Evolutionary conservation across 2,329 filamentous ascomycete genomes (phyloP).

Genomic region (Phymatotrichopsis omnivora): DNA sequence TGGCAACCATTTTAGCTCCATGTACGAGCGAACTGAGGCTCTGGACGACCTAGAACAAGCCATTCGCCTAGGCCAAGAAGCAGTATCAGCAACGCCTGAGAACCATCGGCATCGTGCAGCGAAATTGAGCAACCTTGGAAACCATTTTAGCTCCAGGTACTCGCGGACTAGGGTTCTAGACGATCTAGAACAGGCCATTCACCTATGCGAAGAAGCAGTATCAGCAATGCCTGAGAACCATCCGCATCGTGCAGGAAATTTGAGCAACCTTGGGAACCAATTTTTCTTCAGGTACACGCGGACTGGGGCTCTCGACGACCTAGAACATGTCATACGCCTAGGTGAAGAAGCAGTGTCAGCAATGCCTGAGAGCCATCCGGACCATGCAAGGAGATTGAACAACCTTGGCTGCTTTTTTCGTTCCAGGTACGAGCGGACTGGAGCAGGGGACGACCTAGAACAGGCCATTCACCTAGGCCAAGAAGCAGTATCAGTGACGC

Average conservation of each 20-base stretch:
- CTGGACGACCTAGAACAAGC: slow-evolving; percentile 13
- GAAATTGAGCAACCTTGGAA: background rate
- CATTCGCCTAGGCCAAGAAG: slow-evolving; percentile 8
- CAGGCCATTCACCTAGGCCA: background rate
- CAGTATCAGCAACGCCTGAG: background rate
- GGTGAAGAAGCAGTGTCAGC: background rate
- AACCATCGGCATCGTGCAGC: background rate
- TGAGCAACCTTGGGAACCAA: background rate
- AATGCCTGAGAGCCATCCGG: background rate
- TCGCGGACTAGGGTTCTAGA: background rate
- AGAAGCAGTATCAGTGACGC: slow-evolving; percentile 1
- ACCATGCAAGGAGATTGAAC: background rate
- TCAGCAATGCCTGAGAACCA: background rate
- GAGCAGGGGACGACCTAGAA: slow-evolving; percentile 2
- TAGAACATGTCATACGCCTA: slow-evolving; percentile 1
- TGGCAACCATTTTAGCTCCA: background rate
- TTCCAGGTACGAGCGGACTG: no score
- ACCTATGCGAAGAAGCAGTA: slow-evolving; percentile 1
- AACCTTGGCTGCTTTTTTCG: no score
- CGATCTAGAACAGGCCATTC: slow-evolving; percentile 17
- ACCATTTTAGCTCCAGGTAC: background rate
- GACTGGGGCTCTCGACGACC: background rate
- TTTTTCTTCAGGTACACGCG: background rate
- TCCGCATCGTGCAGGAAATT: background rate
- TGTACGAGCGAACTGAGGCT: slow-evolving; percentile 5